Conservation (phyloP, 2,329 filamentous ascomycete genomes). For the Tolypocladium amazonense region DNA sequence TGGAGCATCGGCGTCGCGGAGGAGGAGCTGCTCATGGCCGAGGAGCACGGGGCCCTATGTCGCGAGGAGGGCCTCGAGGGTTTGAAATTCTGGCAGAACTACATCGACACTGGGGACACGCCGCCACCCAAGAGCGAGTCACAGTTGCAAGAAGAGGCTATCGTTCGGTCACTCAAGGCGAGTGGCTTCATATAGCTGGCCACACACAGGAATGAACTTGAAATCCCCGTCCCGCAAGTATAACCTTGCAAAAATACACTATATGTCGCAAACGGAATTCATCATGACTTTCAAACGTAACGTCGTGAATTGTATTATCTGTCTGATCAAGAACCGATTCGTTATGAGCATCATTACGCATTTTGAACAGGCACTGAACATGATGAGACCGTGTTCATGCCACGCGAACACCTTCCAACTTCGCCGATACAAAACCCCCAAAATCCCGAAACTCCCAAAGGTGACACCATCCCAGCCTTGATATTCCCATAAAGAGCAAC, state of each 20-base stretch:
- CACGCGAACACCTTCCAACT: background rate
- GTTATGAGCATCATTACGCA: background rate
- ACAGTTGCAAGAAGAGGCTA: slow-evolving; percentile 26
- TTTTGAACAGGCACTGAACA: background rate
- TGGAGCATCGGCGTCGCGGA: slow-evolving; percentile 96
- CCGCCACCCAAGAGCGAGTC: slow-evolving; percentile 16
- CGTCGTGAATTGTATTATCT: background rate
- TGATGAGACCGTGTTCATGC: background rate
- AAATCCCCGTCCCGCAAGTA: background rate
- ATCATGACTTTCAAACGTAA: background rate
- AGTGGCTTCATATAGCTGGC: slow-evolving; percentile 23
- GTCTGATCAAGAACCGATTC: background rate
- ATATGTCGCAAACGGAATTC: background rate
- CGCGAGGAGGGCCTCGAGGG: slow-evolving; percentile 89
- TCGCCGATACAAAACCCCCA: background rate
- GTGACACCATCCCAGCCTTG: background rate
- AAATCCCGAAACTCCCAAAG: background rate
- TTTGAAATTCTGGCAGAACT: slow-evolving; percentile 87
- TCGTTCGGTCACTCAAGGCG: slow-evolving; percentile 32
- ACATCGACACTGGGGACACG: slow-evolving; percentile 36
- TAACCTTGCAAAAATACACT: background rate
- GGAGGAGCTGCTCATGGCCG: slow-evolving; percentile 95
- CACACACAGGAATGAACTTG: background rate
- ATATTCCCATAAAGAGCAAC: background rate
- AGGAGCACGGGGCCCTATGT: slow-evolving; percentile 78